Evolutionary conservation across 495 filamentous ascomycete species (phyloP), one percentile per base, ranked within the genome.

Genomic region (Penicillium lagena): DNA sequence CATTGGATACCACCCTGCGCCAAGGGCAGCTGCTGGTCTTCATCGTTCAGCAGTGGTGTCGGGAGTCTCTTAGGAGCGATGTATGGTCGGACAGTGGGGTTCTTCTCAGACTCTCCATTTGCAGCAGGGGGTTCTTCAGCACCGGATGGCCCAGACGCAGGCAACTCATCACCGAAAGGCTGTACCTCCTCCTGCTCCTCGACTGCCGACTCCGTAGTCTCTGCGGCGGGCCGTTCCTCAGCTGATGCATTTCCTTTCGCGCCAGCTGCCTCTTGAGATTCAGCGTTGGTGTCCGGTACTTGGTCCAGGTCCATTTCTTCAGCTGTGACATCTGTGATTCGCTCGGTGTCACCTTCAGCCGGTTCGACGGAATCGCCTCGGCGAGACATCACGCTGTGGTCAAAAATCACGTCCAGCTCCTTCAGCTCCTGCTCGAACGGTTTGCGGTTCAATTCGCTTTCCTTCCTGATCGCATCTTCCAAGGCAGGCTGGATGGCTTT

Each of bases 1-100:
- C 90, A 95, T 9, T 86, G 82, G 7, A 91, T 73, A 10, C 90
- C 90, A 37, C 90, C 90, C 39, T 83, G 68, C 4, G 77, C 72
- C 29, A 93, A 65, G 5, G 75, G 68, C 12, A 80, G 73, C 9
- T 72, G 63, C 35, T 78, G 69, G 28, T 80, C 71, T 29, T 71
- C 71, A 40, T 71, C 67, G 29, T 40, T 51, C 37, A 61, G 17
- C 7, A 50, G 22, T 9, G 58, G 58, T 1, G 58, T 61, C 7
- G 58, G 58, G 40, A 58, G 58, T 42, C 58, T 48, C 40, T 29
- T 49, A 58, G 30, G 41, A 22, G 22, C 22, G 22, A 22, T 22
- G 22, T 22, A 22, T 2, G 22, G 22, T 22, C 22, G 22, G 22
- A 22, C 22, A 22, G 4, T 22, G 22, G 22, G 22, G 22, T 50